A percentile compares a stretch with the other conserved stretches of the same genome.
Conservation (phyloP, 345 rosid species). For the Excoecaria cochinchinensis region DNA sequence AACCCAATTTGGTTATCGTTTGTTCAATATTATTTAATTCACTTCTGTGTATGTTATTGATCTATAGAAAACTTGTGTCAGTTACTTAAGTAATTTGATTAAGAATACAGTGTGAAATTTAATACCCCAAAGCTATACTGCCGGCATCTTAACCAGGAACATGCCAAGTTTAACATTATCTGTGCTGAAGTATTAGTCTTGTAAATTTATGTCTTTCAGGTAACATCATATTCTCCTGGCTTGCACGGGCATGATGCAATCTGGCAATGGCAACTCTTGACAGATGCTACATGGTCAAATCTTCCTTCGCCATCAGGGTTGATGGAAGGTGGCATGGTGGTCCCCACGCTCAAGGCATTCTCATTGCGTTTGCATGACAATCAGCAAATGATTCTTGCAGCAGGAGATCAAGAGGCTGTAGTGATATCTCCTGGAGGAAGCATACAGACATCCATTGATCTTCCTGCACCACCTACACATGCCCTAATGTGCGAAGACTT, state of each 20-base stretch:
- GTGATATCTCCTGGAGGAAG: conserved; percentile 92
- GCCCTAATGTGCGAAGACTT: conserved; percentile 78
- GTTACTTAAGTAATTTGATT: background rate
- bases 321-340: conserved; percentile 67
- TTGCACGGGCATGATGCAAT: conserved; percentile 66
- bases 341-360: conserved; percentile 83
- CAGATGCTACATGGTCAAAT: conserved; percentile 95
- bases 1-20: too few relatives aligned
- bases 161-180: too few relatives aligned
- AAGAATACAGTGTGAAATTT: background rate
- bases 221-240: conserved; percentile 86
- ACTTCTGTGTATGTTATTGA: background rate
- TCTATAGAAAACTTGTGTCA: background rate
- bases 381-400: conserved; percentile 89
- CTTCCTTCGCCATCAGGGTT: conserved; percentile 89
- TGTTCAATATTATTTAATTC: background rate
- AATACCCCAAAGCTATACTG: background rate
- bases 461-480: conserved; percentile 88
- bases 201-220: conserved; percentile 39
- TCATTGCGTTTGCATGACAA: conserved; percentile 66
- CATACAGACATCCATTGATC: conserved; percentile 61
- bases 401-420: conserved; percentile 86
- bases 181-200: background rate
- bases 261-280: conserved; percentile 41
- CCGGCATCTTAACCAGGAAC: too few relatives aligned